Evolutionary conservation across 768 basidiomycete species (phyloP).

Genomic region (Phylloporus sp.): DNA sequence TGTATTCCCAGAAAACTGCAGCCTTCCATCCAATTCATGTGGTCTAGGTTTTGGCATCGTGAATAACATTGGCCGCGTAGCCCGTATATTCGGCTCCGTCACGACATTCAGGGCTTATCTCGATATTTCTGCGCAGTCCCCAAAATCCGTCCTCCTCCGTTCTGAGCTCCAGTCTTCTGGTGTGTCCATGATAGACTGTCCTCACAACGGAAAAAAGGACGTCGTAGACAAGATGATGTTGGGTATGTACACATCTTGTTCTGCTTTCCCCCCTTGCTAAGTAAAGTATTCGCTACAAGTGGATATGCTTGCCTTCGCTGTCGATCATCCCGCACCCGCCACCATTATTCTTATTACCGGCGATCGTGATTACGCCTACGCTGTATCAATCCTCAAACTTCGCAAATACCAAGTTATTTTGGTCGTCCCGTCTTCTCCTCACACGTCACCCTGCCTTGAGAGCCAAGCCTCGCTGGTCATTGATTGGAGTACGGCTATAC

Average conservation of each 20-base stretch:
- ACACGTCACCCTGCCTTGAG: conserved; percentile 43
- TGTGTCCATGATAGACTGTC: conserved; percentile 38
- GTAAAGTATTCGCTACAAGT: conserved; percentile 35
- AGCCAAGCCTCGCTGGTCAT: conserved; percentile 51
- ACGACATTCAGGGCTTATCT: conserved; percentile 53
- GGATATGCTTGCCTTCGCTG: conserved; percentile 65
- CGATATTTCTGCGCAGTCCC: conserved; percentile 39
- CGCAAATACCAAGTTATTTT: conserved; percentile 52
- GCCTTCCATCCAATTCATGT: conserved; percentile 26
- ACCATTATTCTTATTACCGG: conserved; percentile 63
- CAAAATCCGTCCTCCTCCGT: conserved; percentile 33
- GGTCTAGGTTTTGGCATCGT: conserved; percentile 41
- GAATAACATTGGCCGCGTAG: conserved; percentile 42
- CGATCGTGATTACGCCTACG: conserved; percentile 65
- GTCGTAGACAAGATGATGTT: conserved; percentile 49
- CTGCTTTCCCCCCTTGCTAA: background rate
- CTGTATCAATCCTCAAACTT: conserved; percentile 53
- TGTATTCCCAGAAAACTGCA: conserved; percentile 28
- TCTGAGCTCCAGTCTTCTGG: conserved; percentile 45
- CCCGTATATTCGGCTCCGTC: conserved; percentile 44
- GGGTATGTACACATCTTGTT: conserved; percentile 23
- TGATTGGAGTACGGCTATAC: conserved; percentile 45
- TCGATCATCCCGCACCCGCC: conserved; percentile 51
- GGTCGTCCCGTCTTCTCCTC: conserved; percentile 38
- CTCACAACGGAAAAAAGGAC: conserved; percentile 31